Percentiles rank a stretch among this genome's conserved stretches.
These are phyloP conservation scores for Colletotrichum ledebouriae DNA, from an alignment of 2,329 filamentous ascomycete species.

Conservation along the genomic window DNA sequence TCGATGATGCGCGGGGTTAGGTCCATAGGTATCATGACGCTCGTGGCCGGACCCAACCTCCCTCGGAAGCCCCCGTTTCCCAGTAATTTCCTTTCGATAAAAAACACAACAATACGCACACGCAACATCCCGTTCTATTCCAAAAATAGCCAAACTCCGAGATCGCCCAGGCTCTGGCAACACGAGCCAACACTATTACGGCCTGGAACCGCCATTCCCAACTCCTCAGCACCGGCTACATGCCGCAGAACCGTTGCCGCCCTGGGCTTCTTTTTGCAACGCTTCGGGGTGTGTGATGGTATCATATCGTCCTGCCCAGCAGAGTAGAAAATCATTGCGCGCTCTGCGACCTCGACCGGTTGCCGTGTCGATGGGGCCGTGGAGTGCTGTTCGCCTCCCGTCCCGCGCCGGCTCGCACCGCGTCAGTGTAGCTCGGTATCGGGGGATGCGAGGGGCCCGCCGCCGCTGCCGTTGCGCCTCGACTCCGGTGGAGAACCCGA, in stretches of 20 bases:
- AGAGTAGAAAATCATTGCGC: conserved; percentile 40
- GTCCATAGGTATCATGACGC: conserved; percentile 43
- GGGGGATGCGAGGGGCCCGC: conserved; percentile 65
- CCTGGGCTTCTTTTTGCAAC: background rate
- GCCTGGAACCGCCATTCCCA: conserved; percentile 22
- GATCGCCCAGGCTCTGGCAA: conserved; percentile 24
- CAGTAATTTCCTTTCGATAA: conserved; percentile 13
- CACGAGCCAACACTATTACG: conserved; percentile 33
- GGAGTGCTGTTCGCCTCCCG: conserved; percentile 59
- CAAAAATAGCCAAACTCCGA: conserved; percentile 41
- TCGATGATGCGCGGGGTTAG: conserved; percentile 29
- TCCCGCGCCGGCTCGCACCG: conserved; percentile 69
- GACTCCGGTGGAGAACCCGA: conserved; percentile 63
- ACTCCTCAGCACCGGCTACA: conserved; percentile 19
- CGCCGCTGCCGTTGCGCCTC: conserved; percentile 63
- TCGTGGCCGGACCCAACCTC: conserved; percentile 36
- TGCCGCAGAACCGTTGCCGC: conserved; percentile 7
- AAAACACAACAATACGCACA: conserved; percentile 18
- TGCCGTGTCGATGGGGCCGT: conserved; percentile 33
- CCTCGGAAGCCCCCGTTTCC: conserved; percentile 22
- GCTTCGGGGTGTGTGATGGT: conserved; percentile 23
- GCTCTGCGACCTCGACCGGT: conserved; percentile 43
- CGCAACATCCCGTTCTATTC: conserved; percentile 37
- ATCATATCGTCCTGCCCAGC: conserved; percentile 41
- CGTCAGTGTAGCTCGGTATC: conserved; percentile 87